Conservation (phyloP, 345 rosid genomes). For the Aegle marmelos region DNA sequence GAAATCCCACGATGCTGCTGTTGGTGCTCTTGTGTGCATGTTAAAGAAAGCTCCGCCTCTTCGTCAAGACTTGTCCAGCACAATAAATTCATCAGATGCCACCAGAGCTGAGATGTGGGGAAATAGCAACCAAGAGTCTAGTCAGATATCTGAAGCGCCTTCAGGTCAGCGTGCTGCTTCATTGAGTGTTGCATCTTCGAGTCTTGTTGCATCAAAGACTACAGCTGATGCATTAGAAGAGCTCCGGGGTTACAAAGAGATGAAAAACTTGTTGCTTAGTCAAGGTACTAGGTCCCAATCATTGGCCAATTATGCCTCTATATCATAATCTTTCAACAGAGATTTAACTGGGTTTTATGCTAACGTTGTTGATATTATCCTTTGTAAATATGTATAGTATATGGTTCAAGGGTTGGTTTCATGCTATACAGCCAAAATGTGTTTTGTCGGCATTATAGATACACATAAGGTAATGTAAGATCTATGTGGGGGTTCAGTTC, state of each 20-base stretch:
- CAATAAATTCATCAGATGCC: constrained; percentile 30
- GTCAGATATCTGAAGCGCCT: constrained; percentile 15
- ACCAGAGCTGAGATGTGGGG: constrained; percentile 29
- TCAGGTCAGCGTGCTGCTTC: constrained; percentile 34
- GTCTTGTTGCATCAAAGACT: constrained; percentile 52
- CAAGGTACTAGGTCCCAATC: constrained; percentile 38
- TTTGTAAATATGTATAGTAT: constrained; percentile 28
- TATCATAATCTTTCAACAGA: constrained; percentile 19
- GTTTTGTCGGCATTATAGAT: background rate
- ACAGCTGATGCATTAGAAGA: constrained; percentile 90
- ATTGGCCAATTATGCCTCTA: constrained; percentile 10
- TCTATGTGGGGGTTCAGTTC: background rate
- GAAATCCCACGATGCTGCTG: constrained; percentile 85
- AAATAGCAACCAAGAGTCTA: constrained; percentile 24
- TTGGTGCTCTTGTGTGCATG: constrained; percentile 82
- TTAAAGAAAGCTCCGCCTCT: constrained; percentile 90
- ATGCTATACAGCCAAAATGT: constrained; percentile 11
- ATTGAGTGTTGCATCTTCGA: constrained; percentile 44
- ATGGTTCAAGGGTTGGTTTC: constrained; percentile 20
- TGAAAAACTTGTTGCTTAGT: constrained; percentile 56
- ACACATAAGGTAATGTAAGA: background rate
- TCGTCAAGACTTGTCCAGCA: constrained; percentile 45
- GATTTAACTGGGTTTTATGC: constrained; percentile 12
- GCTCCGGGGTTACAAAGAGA: constrained; percentile 62
- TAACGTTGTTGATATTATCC: constrained; percentile 10